phyloP scores from a whole-genome alignment of 2,329 filamentous ascomycete species.

The Fusarium nygamai region DNA sequence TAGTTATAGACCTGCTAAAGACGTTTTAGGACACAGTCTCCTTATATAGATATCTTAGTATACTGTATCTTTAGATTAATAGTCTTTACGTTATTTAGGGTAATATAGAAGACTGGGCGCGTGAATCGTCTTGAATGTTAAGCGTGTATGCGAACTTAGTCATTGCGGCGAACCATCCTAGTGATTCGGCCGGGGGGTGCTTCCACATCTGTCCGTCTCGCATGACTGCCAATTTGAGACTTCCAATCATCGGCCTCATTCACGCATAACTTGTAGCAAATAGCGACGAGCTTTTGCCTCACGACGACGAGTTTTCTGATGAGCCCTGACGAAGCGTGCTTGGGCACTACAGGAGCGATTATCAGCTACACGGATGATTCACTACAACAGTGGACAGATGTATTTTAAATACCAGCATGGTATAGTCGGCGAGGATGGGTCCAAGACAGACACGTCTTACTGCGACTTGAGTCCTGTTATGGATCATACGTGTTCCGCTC shows the following conservation, averaged over 20 bases:
- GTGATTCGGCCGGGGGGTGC: rapidly evolving
- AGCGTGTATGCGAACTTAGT: background rate
- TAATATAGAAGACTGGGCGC: background rate
- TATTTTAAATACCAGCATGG: background rate
- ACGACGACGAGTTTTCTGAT: rapidly evolving
- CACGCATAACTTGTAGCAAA: background rate
- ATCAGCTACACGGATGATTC: rapidly evolving
- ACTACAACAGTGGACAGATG: rapidly evolving
- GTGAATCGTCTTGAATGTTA: background rate
- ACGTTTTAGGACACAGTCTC: rapidly evolving
- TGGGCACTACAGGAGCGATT: background rate
- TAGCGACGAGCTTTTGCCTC: rapidly evolving
- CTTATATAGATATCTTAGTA: rapidly evolving
- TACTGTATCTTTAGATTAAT: background rate
- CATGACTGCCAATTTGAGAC: rapidly evolving
- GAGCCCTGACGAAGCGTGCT: background rate
- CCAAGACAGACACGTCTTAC: rapidly evolving
- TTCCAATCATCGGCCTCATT: rapidly evolving
- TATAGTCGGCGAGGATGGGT: background rate
- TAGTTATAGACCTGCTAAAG: rapidly evolving
- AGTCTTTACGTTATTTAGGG: background rate
- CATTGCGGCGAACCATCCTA: background rate
- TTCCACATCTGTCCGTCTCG: rapidly evolving
- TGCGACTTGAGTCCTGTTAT: background rate
- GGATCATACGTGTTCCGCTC: rapidly evolving